Base-by-base conservation (phyloP, 495 filamentous ascomycete genomes). In the Echria macrotheca region DNA sequence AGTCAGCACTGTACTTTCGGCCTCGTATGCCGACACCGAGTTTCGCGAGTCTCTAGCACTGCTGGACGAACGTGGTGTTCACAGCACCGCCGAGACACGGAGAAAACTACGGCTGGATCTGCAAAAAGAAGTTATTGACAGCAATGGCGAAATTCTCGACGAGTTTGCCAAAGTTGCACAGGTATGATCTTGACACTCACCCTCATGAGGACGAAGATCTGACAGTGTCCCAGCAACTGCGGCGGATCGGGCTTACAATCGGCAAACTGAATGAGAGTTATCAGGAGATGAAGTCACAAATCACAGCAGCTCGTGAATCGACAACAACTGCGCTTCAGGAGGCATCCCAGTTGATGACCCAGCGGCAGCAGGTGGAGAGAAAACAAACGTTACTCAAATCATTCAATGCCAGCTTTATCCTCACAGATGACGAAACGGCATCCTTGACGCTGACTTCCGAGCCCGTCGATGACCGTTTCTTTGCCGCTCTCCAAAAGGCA, bases 81-180 rank as follows among this genome's bases (percentile, higher is more conserved):
- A 79, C 32, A 96, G 96, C 59, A 89, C 79, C 6, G 72, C 85
- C 6, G 87, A 94, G 52, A 85, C 85, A 15, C 76, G 93, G 9
- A 80, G 93, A 24, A 83, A 85, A 54, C 67, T 97, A 10, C 79
- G 89, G 24, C 68, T 95, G 1, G 86, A 95, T 66, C 76, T 94
- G 2, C 90, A 97, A 65, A 90, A 87, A 57, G 90, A 97, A 64
- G 86, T 96, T 25, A 88, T 96, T 37, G 81, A 91, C 50, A 87
- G 88, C 68, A 96, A 97, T 82, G 90, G 84, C 25, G 84, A 89
- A 48, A 87, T 99, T 48, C 82, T 99, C 41, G 71, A 77, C 44
- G 91, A 96, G 60, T 97, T 97, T 70, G 86, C 89, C 21, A 78
- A 83, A 53, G 89, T 99, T 32, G 89, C 91, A 35, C 87, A 94